phyloP scores from a whole-genome alignment of 805 yeast species.

The Yamadazyma nakazawae region DNA sequence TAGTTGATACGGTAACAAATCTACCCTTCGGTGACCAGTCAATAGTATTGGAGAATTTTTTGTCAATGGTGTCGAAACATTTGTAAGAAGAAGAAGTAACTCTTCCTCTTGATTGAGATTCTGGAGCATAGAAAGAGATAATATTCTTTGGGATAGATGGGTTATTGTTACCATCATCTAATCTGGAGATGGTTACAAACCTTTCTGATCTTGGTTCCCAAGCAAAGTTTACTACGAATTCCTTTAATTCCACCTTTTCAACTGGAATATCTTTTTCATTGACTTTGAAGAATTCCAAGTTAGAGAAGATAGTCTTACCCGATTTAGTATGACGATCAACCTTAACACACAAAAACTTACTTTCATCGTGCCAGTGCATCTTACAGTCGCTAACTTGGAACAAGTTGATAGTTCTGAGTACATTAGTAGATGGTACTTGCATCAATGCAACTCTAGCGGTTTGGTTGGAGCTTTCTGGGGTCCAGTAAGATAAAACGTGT shows the following conservation, averaged over 20 bases:
- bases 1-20: conserved; percentile 58
- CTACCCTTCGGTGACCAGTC: conserved; percentile 93
- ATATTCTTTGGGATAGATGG: conserved; percentile 64
- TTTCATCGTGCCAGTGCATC: conserved; percentile 91
- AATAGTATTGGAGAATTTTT: conserved; percentile 68
- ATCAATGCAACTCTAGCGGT: conserved; percentile 91
- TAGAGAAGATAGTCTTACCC: conserved; percentile 85
- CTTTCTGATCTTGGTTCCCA: conserved; percentile 96
- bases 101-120: conserved; percentile 44
- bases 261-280: conserved; percentile 90
- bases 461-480: conserved; percentile 90
- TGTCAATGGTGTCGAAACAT: conserved; percentile 52
- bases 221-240: conserved; percentile 79
- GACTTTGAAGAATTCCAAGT: conserved; percentile 85
- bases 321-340: conserved; percentile 97
- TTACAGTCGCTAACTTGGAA: conserved; percentile 91
- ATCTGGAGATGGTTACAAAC: conserved; percentile 72
- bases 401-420: conserved; percentile 85
- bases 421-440: conserved; percentile 79
- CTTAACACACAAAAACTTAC: conserved; percentile 81
- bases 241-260: conserved; percentile 89
- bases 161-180: conserved; percentile 53
- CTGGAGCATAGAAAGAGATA: conserved; percentile 80
- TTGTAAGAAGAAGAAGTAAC: conserved; percentile 52
- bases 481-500: conserved; percentile 87